Evolutionary conservation across 1,139 yeast species (phyloP), one percentile per base, ranked within the genome.

Genomic region (Hansenula sp.): DNA sequence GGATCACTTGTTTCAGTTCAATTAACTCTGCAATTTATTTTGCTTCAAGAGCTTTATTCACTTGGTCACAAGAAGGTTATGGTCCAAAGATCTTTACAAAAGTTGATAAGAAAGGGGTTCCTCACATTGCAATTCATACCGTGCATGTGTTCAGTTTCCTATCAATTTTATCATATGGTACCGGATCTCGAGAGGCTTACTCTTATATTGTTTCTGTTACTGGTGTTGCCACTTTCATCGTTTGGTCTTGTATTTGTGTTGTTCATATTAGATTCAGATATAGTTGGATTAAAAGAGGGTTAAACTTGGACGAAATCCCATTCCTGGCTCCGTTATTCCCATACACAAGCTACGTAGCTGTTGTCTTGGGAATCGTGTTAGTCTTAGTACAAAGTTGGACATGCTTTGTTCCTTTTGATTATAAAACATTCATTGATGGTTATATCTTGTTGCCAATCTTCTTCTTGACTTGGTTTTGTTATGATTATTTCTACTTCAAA

Each of bases 121-220:
- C 88, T n/a, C 58, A 66, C 17, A 62, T 70, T 41, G 59, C 66
- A 17, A 67, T 77, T 42, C 54, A 68, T 30, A 39, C 36, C n/a
- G 67, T 82, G 57, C 95, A 62, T 70, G 72, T 42, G 64, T 72
- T 55, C 54, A 47, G 63, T 59, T 47, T 70, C 45, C 71, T 76
- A 25, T 62, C 70, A 3, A 85, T 91, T 21, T 72, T 83, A 40
- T 65, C 72, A 24, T 45, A 44, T 18, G 33, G 41, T 15, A 68
- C 79, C 44, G 79, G 84, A 60, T 78, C 76, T 48, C 74, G 70
- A 30, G 49, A 45, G 21, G 85, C 87, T 8, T 88, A 88, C 63
- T 70, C 69, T 50, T 88, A 96, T 94, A 69, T 88, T 57, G 70
- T 86, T 60, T 88, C 95, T 19, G 71, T 89, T 41, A 82, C 95